Base-by-base conservation (phyloP, 2,329 filamentous ascomycete genomes). In the Coniochaeta sp. region DNA sequence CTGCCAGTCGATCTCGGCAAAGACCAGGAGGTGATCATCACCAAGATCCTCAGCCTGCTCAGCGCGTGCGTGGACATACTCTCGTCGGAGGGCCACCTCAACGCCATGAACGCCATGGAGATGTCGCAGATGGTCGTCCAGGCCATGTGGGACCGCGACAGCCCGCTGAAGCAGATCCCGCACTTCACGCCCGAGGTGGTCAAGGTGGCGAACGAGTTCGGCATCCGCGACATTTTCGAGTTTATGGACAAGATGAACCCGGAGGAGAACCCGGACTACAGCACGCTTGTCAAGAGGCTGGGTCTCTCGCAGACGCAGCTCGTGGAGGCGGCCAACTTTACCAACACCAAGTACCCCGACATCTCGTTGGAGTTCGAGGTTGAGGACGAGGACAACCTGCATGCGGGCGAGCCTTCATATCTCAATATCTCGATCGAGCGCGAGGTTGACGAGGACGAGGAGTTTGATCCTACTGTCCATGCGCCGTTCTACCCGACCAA, bases 181-280 rank as follows among this genome's bases (percentile, higher is more conserved):
- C 91, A 98, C 77, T 98, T 98, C 73, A 86, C 88, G 17, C 84
- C 88, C 40, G 88, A 93, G 63, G 88, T 89, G 58, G 88, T 98
- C 66, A 89, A 93, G 74, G 89, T 86, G 64, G 91, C 90, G 52
- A 89, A 89, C 70, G 87, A 90, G 59, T 64, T 62, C 69, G 90
- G 87, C 64, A 89, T 99, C 78, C 93, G 91, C 68, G 93, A 98
- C 68, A 88, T 99, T 65, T 93, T 96, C 69, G 93, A 96, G 71
- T 98, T 99, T 77, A 97, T 98, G 89, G 93, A 98, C 67, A 90
- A 91, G 64, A 99, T 99, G 93, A 95, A 96, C 71, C 93, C 93
- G 1, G 89, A 91, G 1, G 93, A 96, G 74, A 96, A 97, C 73
- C 79, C 89, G 44, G 82, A 96, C 64, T 93, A 96, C 72, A 82